Conservation (phyloP, 192 early-diverging fungal genomes). For the Blastocladiella britannica region DNA sequence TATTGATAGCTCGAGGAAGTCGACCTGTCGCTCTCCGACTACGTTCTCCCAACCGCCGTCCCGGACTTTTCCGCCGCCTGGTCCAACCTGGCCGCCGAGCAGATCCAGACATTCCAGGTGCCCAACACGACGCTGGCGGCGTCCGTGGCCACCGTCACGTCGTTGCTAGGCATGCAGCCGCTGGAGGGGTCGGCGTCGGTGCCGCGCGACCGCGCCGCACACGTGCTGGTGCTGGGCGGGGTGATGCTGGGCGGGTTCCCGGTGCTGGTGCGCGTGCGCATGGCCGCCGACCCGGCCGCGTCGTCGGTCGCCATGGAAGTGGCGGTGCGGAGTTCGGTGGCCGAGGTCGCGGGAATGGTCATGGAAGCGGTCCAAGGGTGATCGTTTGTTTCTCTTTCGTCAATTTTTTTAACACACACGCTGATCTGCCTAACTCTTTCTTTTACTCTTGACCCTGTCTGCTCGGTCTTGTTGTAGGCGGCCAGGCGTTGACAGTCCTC, state of each 20-base stretch:
- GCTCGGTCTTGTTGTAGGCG: no score
- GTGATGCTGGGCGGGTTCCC: slow-evolving; percentile 60
- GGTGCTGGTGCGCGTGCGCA: slow-evolving; percentile 60
- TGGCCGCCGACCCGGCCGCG: slow-evolving; percentile 57
- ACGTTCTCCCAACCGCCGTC: slow-evolving; percentile 68
- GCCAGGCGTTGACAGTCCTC: no score
- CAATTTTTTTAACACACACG: no score
- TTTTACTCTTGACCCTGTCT: no score
- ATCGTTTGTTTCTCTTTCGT: no score
- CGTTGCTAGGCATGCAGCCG: slow-evolving; percentile 71
- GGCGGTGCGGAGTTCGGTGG: slow-evolving; percentile 49
- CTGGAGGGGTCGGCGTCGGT: slow-evolving; percentile 44
- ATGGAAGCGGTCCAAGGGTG: slow-evolving; percentile 39
- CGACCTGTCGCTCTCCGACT: slow-evolving; percentile 67
- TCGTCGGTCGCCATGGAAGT: slow-evolving; percentile 80
- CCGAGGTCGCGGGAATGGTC: slow-evolving; percentile 45
- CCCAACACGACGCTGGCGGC: slow-evolving; percentile 31
- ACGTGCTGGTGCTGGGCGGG: slow-evolving; percentile 67
- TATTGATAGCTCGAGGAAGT: slow-evolving; percentile 53
- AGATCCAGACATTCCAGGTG: slow-evolving; percentile 72
- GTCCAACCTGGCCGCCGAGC: slow-evolving; percentile 55
- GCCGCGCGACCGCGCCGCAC: slow-evolving; percentile 54
- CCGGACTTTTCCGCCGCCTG: slow-evolving; percentile 57
- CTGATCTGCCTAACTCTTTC: no score
- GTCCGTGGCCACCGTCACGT: slow-evolving; percentile 27